phyloP scores from a whole-genome alignment of 108 stramenopile genomes.

The Stephanodiscus minutulus region DNA sequence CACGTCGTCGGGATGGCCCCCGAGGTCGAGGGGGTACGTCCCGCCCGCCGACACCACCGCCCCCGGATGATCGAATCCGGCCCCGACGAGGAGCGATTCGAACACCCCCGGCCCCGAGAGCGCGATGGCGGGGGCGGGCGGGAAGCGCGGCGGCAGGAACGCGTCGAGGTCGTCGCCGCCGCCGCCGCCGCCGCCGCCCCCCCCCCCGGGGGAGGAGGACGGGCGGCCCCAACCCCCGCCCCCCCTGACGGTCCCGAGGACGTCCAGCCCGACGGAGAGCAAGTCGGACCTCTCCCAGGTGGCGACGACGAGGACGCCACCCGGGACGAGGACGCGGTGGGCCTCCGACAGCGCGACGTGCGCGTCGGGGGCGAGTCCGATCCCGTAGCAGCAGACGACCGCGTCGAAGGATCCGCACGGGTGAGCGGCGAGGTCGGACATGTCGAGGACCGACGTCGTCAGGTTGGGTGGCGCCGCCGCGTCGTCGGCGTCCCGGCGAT shows the following conservation, averaged over 20 bases:
- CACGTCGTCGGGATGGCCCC: background rate
- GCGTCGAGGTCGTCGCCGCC: background rate
- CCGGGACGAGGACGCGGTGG: background rate
- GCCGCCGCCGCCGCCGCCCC: background rate
- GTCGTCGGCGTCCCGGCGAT: background rate
- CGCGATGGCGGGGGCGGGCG: background rate
- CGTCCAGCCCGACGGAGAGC: slow-evolving; percentile 3
- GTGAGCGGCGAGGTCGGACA: background rate
- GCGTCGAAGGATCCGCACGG: background rate
- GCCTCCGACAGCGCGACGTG: background rate
- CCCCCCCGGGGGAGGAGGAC: no score
- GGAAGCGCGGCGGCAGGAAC: background rate
- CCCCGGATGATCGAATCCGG: slow-evolving; percentile 1
- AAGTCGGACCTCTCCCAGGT: slow-evolving; percentile 5
- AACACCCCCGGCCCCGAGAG: background rate
- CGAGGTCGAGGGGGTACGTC: background rate
- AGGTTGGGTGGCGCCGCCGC: background rate
- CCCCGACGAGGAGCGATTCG: background rate
- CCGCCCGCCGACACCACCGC: slow-evolving; percentile 2
- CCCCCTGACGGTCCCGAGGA: background rate
- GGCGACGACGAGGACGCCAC: slow-evolving; percentile 3
- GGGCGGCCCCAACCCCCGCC: no score
- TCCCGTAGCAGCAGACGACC: slow-evolving; percentile 1
- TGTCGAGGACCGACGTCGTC: background rate
- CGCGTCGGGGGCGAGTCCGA: slow-evolving; percentile 1